A percentile compares a stretch with the other conserved stretches of the same genome.
phyloP scores from a whole-genome alignment of 179 eudicot species.

The Beta lomatogona region DNA sequence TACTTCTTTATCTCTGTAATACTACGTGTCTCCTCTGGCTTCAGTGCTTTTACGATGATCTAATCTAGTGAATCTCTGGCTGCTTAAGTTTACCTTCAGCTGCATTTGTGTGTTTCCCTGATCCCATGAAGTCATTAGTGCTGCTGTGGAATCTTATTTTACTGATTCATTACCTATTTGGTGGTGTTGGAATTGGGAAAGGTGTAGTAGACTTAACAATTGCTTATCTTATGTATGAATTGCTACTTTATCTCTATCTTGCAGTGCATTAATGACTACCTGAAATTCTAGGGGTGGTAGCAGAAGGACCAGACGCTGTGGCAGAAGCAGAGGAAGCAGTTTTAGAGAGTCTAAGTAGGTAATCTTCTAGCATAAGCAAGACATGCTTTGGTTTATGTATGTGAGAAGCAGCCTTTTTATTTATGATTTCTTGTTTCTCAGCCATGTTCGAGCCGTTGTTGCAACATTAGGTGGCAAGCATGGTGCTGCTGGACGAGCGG shows the following conservation, averaged over 20 bases:
- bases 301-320: conserved; percentile 75
- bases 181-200: neutral
- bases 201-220: neutral
- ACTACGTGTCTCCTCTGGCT: neutral
- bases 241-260: conserved; percentile 6
- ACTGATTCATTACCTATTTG: neutral
- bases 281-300: conserved; percentile 51
- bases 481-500: conserved; percentile 72
- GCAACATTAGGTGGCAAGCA: conserved; percentile 83
- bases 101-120: neutral
- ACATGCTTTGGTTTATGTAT: conserved; percentile 13
- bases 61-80: neutral
- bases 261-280: conserved; percentile 32
- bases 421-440: conserved; percentile 32
- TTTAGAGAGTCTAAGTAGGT: conserved; percentile 92
- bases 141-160: neutral
- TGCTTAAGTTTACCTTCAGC: neutral
- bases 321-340: conserved; percentile 73
- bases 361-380: conserved; percentile 13
- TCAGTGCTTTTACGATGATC: neutral
- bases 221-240: neutral
- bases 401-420: conserved; percentile 2
- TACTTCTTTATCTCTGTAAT: neutral
- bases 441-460: conserved; percentile 81
- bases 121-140: neutral